Base-by-base conservation (phyloP, 2,329 filamentous ascomycete species). In the Rutstroemia sp. region DNA sequence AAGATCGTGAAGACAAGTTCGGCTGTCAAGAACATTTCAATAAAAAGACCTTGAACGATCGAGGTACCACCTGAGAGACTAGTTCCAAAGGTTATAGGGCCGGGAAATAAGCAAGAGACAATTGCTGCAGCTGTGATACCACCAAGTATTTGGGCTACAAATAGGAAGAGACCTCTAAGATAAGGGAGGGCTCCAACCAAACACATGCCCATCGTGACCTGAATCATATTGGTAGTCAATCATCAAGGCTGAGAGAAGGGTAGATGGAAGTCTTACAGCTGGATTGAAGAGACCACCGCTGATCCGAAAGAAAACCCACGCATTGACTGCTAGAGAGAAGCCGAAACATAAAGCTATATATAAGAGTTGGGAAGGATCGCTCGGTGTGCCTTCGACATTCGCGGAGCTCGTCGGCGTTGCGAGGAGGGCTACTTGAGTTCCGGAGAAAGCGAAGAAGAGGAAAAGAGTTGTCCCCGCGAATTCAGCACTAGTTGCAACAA, bases 281-380 rank as follows among this genome's bases (percentile, higher is more conserved):
- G 77, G 77, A 56, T 80, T 80, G 64, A 79, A 79, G 14, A 78
- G 67, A 4, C 76, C 77, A 23, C 77, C 77, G 0, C 73, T 75
- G 23, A 80, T 72, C 30, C 78, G 73, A 64, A 75, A 80, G 65
- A 80, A 80, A 3, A 78, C 73, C 78, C 78, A 81, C 3, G 76
- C 76, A 61, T 80, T 81, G 57, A 78, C 77, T 5, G 76, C 73
- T 16, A 83, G 65, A 23, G 62, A 64, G 21, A 65, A 63, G 0
- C 63, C 65, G 48, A 68, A 68, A 21, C 57, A 60, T 38, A 66
- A 51, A 12, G 61, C 41, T 34, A 60, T 56, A 57, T 69, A 73
- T 5, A 71, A 64, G 19, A 72, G 63, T 5, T 74, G 72, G 2
- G 67, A 65, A 6, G 73, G 70, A 12, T 74, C 69, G 2, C 70